phyloP scores from a whole-genome alignment of 352 stramenopile genomes.

The Phytophthora litchii region DNA sequence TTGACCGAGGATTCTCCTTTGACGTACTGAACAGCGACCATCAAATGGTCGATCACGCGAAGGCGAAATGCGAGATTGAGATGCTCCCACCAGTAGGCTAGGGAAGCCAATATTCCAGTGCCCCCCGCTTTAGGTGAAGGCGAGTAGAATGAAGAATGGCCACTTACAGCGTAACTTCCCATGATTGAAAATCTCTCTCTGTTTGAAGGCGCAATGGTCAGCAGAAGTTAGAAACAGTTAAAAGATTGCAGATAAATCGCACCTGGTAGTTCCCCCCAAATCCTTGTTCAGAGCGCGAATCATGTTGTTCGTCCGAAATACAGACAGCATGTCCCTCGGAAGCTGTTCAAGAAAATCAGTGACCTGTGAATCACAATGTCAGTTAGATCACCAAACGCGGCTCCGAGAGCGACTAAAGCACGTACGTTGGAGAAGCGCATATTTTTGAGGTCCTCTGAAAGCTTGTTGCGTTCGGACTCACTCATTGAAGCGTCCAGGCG shows the following conservation, averaged over 20 bases:
- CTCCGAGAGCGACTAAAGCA: background rate
- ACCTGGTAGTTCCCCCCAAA: slow-evolving; percentile 77
- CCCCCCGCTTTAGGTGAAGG: slow-evolving; percentile 3
- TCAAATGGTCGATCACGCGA: slow-evolving; percentile 59
- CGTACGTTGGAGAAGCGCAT: slow-evolving; percentile 72
- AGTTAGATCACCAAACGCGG: background rate
- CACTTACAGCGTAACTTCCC: slow-evolving; percentile 71
- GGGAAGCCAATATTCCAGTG: slow-evolving; percentile 22
- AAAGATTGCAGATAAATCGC: background rate
- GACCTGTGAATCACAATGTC: slow-evolving; percentile 42
- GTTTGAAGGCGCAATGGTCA: slow-evolving; percentile 8
- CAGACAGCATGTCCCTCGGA: slow-evolving; percentile 91
- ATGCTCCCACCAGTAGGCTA: slow-evolving; percentile 72
- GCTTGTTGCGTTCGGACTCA: slow-evolving; percentile 62
- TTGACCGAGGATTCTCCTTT: slow-evolving; percentile 40
- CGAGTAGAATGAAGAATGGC: slow-evolving; percentile 57
- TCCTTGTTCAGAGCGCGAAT: slow-evolving; percentile 91
- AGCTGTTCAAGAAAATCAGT: slow-evolving; percentile 86
- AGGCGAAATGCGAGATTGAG: slow-evolving; percentile 67
- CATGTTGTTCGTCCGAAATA: slow-evolving; percentile 93
- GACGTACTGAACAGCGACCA: slow-evolving; percentile 47
- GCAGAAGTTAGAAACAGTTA: background rate
- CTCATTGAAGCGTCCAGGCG: slow-evolving; percentile 71
- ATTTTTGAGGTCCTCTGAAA: slow-evolving; percentile 65
- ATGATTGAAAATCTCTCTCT: slow-evolving; percentile 83